Evolutionary conservation across 106 monocot genomes (phyloP), one percentile per base, ranked within the genome.

Genomic region (Acanthochlamys bracteata): DNA sequence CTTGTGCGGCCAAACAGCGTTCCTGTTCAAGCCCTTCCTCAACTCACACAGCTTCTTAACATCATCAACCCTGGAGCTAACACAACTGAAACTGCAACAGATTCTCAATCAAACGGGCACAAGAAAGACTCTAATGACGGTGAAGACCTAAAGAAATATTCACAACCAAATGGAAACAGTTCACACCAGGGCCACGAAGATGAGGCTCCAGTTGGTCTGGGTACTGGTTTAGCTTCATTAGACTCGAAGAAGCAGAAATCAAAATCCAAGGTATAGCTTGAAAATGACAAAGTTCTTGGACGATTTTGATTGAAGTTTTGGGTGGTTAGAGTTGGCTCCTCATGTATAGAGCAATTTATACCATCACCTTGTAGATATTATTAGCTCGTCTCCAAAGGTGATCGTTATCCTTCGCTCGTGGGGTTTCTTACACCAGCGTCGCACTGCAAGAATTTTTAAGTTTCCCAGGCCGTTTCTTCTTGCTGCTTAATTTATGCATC

Each of bases 191-290:
- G 56, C 24, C 54, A 39, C 20, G 65, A 71, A 19, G 69, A 78
- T 47, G n/a, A 57, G 15, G 51, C 83, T 45, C 96, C 96, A 56
- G 88, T 81, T 47, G 96, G 96, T 9, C 71, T 98, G 54, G 96
- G 96, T 7, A 54, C 81, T 57, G 83, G 86, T 13, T 63, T 90
- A n/a, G 42, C 69, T 26, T 79, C 90, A 7, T 78, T 91, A 26
- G 78, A 84, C 42, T 66, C 78, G 0, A 98, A 98, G 83, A 98
- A 98, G 75, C 87, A 82, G 53, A 98, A 92, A 41, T 74, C 75
- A 39, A 92, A 83, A 65, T 60, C 66, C 11, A 78, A 80, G 64
- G 58, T 68, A 40, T 43, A 24, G 11, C n/a, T n/a, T n/a, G n/a
- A n/a, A n/a, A n/a, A n/a, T n/a, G n/a, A n/a, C n/a, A n/a, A n/a